Percentiles rank a stretch among this genome's conserved stretches.
These are phyloP conservation scores for Komagataella phaffii DNA, from an alignment of 805 yeast genomes.

Conservation along the genomic window DNA sequence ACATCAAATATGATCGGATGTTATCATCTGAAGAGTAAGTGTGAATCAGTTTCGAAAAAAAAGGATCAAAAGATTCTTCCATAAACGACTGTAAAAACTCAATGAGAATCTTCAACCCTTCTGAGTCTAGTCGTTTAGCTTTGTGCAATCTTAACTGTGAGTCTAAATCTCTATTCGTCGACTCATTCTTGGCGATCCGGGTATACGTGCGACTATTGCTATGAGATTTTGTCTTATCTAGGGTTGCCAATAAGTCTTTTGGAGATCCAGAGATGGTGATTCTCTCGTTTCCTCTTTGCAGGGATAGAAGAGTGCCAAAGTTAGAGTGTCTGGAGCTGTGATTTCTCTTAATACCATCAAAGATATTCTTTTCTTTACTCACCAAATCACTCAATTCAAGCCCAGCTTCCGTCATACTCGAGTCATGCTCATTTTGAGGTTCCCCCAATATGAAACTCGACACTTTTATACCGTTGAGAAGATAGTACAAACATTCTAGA, in stretches of 20 bases:
- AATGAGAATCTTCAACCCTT: constrained; percentile 18
- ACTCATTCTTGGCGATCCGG: constrained; percentile 56
- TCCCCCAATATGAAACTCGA: constrained; percentile 14
- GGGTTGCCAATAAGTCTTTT: background rate
- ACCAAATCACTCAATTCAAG: constrained; percentile 35
- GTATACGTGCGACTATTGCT: constrained; percentile 33
- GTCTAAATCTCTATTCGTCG: constrained; percentile 28
- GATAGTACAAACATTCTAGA: constrained; percentile 55
- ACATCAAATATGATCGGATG: constrained; percentile 13
- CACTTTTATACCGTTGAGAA: constrained; percentile 43
- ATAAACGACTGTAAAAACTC: constrained; percentile 29
- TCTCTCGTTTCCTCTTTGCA: constrained; percentile 49
- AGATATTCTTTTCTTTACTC: constrained; percentile 45
- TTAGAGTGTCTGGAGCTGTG: constrained; percentile 63
- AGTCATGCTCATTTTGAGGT: background rate
- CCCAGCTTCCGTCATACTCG: constrained; percentile 17
- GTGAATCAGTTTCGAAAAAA: constrained; percentile 20
- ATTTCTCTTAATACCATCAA: constrained; percentile 13
- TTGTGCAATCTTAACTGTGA: constrained; percentile 9
- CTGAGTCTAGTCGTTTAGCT: constrained; percentile 8
- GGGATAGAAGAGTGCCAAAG: constrained; percentile 75
- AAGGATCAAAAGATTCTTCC: constrained; percentile 52
- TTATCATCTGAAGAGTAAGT: constrained; percentile 25
- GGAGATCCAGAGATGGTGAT: constrained; percentile 55
- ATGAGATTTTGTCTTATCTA: constrained; percentile 21